Base-by-base conservation (phyloP, 495 filamentous ascomycete species). In the Penicillium samsonianum region DNA sequence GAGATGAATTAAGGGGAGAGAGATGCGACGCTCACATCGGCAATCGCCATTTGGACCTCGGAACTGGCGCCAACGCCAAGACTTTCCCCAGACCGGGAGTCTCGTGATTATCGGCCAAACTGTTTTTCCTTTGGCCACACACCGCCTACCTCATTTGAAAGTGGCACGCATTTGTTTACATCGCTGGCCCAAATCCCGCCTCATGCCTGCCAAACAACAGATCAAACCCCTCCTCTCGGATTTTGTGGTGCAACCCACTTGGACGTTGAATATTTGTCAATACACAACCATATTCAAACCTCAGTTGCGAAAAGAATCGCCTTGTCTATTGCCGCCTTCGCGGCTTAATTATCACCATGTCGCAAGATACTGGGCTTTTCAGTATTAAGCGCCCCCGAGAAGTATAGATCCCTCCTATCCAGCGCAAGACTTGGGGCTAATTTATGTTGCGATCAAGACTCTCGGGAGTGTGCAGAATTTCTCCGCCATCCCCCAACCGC, bases 401-500 rank as follows among this genome's bases (percentile, higher is more conserved):
- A 76, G 87, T 90, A 81, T 59, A 33, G 14, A 6, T 37, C 52
- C 30, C 40, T 40, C 44, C 52, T 26, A 14, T 17, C 5, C 22
- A 45, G 55, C 60, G 53, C 50, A 62, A 46, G 44, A 41, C 22
- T 10, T 59, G 56, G 50, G 50, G 11, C 49, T 67, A 23, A 59
- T 62, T 64, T 19, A 58, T 46, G 52, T 42, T 60, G 23, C 40
- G 38, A 43, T 57, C 40, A 70, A 94, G 90, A 92, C 90, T 26
- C 83, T 95, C 41, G 90, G 85, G 60, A 82, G 84, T 63, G 81
- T 92, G 65, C 89, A 85, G 67, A 83, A 85, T 71, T 93, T 87
- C 65, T 86, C 88, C 38, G 78, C 84, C n/a, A 88, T 96, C 53
- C 92, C 92, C 5, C 89, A 91, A 71, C 91, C 92, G 5, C 78